Percentiles rank a stretch among this genome's conserved stretches.
Conservation (phyloP, 2,329 filamentous ascomycete genomes). For the Rhinocladiella similis region DNA sequence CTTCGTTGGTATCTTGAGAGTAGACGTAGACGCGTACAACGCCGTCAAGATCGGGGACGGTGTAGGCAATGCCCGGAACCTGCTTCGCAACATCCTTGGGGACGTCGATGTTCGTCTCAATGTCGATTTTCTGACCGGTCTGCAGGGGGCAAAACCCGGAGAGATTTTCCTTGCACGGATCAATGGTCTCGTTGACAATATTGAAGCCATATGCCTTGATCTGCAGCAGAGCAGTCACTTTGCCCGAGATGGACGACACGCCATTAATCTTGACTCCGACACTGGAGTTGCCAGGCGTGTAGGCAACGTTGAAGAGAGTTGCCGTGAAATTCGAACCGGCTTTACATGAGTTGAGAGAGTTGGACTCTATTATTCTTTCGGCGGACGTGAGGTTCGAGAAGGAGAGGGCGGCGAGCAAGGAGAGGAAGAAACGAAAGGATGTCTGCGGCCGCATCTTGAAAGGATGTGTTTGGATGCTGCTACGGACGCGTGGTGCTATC, state of each 20-base stretch:
- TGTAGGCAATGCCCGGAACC: conserved; percentile 84
- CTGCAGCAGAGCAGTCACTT: conserved; percentile 73
- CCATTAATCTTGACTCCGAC: conserved; percentile 75
- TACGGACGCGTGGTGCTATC: conserved; percentile 6
- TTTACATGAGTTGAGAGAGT: conserved; percentile 82
- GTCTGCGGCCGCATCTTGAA: conserved; percentile 24
- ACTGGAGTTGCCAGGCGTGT: conserved; percentile 65
- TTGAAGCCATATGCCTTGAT: conserved; percentile 82
- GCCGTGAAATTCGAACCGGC: conserved; percentile 82
- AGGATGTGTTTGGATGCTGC: conserved; percentile 9
- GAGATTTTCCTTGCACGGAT: conserved; percentile 73
- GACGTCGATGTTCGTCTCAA: conserved; percentile 70
- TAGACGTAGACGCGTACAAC: conserved; percentile 81
- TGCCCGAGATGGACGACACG: conserved; percentile 79
- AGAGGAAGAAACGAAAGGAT: conserved; percentile 23
- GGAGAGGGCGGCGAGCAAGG: conserved; percentile 40
- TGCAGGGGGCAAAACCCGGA: conserved; percentile 87
- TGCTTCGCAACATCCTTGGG: conserved; percentile 56
- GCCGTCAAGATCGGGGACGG: conserved; percentile 86
- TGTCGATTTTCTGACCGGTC: conserved; percentile 70
- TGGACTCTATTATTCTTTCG: conserved; percentile 72
- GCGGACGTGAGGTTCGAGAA: conserved; percentile 56
- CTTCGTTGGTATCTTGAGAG: conserved; percentile 60
- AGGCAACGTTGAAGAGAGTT: conserved; percentile 79
- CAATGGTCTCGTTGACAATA: conserved; percentile 64